These are phyloP conservation scores for Elaeagnus macrophylla DNA, from an alignment of 306 rosid species.

Conservation along the genomic window DNA sequence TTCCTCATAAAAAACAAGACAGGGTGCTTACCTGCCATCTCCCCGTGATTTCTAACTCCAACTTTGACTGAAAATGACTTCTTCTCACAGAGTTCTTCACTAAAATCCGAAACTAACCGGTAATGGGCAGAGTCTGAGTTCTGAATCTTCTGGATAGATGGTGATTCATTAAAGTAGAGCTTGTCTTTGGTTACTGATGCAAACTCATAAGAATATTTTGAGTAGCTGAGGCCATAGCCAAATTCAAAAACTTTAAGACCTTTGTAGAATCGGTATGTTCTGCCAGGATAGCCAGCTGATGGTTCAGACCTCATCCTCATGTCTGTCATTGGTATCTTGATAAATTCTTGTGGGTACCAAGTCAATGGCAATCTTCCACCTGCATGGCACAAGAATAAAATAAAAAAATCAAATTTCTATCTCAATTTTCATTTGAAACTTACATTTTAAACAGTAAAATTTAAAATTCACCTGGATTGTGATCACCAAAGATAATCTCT, in stretches of 20 bases:
- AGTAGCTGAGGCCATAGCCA: slow-evolving; percentile 88
- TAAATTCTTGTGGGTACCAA: slow-evolving; percentile 68
- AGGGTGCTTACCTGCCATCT: slow-evolving; percentile 68
- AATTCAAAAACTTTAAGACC: slow-evolving; percentile 70
- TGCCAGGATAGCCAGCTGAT: slow-evolving; percentile 61
- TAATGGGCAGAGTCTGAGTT: slow-evolving; percentile 36
- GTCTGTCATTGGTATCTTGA: slow-evolving; percentile 81
- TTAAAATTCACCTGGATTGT: slow-evolving; percentile 59
- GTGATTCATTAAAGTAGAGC: slow-evolving; percentile 50
- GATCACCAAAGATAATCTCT: slow-evolving; percentile 77
- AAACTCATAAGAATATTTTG: slow-evolving; percentile 48
- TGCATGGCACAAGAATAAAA: slow-evolving; percentile 25
- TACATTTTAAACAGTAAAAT: not conserved
- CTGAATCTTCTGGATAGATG: slow-evolving; percentile 25
- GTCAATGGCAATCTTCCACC: slow-evolving; percentile 90
- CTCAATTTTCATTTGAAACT: not conserved
- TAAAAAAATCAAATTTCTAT: slow-evolving; percentile 5
- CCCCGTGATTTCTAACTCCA: slow-evolving; percentile 52
- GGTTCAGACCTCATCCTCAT: slow-evolving; percentile 86
- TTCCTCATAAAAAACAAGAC: slow-evolving; percentile 51
- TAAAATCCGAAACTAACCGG: slow-evolving; percentile 52
- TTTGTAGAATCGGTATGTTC: slow-evolving; percentile 73
- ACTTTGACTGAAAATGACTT: slow-evolving; percentile 38
- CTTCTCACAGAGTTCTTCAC: slow-evolving; percentile 40
- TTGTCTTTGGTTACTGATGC: slow-evolving; percentile 34